Evolutionary conservation across 2,329 filamentous ascomycete genomes (phyloP).

Genomic region (Colletotrichum costaricense): DNA sequence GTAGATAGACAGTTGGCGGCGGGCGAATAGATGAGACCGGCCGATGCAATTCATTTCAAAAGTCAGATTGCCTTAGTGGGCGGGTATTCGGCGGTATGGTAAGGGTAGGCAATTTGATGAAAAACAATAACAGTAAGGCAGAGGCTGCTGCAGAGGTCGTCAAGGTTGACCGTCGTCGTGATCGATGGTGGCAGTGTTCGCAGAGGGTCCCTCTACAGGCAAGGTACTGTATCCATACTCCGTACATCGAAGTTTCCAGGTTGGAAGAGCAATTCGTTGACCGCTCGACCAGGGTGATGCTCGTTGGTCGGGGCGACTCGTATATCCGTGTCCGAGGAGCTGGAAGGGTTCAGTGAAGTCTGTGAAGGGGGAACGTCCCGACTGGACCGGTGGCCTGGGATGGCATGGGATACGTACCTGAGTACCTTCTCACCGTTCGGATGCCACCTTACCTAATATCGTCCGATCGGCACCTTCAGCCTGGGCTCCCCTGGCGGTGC

Average conservation of each 20-base stretch:
- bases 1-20: constrained; percentile 12
- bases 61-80: neutral
- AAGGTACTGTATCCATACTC: no score
- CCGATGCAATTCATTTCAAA: constrained; percentile 23
- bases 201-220: neutral
- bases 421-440: constrained; percentile 7
- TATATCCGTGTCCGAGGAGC: constrained; percentile 25
- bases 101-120: constrained; percentile 1
- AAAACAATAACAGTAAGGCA: constrained; percentile 26
- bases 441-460: constrained; percentile 29
- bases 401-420: neutral
- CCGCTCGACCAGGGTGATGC: constrained; percentile 12
- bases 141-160: constrained; percentile 10
- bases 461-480: constrained; percentile 27
- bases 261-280: neutral
- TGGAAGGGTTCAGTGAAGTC: neutral
- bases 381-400: constrained; percentile 13
- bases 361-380: neutral
- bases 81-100: neutral
- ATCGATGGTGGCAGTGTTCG: neutral
- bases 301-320: constrained; percentile 22
- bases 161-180: constrained; percentile 2
- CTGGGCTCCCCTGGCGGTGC: neutral
- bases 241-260: neutral
- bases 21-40: neutral